Conservation (phyloP, 139 green algal genomes). For the Volvox reticuliferus region DNA sequence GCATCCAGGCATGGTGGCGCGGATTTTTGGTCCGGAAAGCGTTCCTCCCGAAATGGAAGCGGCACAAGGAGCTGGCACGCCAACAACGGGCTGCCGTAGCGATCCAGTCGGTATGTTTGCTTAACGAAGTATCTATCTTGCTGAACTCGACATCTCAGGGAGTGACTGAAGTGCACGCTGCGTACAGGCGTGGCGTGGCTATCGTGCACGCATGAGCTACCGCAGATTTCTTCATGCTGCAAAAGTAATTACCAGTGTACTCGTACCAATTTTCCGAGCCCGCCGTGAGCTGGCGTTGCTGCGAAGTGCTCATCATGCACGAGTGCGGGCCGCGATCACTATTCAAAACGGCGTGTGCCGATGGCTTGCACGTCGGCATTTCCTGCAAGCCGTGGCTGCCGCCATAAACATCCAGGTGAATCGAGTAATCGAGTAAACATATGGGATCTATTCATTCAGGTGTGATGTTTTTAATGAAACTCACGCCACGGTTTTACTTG, state of each 20-base stretch:
- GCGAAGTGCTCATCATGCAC: neutral
- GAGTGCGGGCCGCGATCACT: slow-evolving; percentile 45
- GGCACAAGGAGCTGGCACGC: neutral
- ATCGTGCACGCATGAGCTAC: neutral
- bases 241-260: neutral
- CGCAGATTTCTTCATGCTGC: neutral
- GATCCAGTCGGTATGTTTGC: slow-evolving; percentile 56
- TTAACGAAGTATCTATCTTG: too few relatives aligned
- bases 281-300: slow-evolving; percentile 18
- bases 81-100: slow-evolving; percentile 21
- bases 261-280: slow-evolving; percentile 24
- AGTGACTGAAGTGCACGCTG: neutral
- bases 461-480: too few relatives aligned
- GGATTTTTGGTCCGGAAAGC: slow-evolving; percentile 45
- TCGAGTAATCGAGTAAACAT: neutral
- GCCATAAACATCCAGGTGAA: slow-evolving; percentile 14
- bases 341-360: slow-evolving; percentile 66
- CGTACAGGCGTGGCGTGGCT: slow-evolving; percentile 46
- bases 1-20: slow-evolving; percentile 68
- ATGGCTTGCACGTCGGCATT: slow-evolving; percentile 49
- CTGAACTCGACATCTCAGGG: too few relatives aligned
- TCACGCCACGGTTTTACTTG: neutral
- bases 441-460: too few relatives aligned
- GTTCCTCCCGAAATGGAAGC: slow-evolving; percentile 28
- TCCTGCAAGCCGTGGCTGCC: neutral